Evolutionary conservation across 306 rosid species (phyloP).

Genomic region (Dryas octopetala): DNA sequence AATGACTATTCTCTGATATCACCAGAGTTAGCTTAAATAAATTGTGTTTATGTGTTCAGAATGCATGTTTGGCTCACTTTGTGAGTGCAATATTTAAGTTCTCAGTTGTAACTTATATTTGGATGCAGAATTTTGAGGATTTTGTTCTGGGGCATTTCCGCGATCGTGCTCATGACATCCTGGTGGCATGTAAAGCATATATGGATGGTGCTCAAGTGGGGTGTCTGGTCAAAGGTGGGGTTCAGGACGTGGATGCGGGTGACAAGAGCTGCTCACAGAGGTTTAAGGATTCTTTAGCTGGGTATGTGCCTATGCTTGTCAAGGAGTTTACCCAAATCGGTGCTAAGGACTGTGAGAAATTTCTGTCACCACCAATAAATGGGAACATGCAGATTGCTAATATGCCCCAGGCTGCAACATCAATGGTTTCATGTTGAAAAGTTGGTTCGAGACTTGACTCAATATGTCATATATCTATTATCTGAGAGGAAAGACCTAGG

Average conservation of each 20-base stretch:
- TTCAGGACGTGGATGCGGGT: constrained; percentile 70
- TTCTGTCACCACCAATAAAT: constrained; percentile 32
- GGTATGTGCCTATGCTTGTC: constrained; percentile 41
- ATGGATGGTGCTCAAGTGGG: constrained; percentile 90
- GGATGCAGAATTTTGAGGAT: constrained; percentile 74
- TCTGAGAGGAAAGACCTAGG: constrained; percentile 18
- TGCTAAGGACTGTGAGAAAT: constrained; percentile 55
- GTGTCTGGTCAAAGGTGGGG: constrained; percentile 73
- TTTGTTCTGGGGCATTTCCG: constrained; percentile 69
- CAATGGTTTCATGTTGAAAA: constrained; percentile 27
- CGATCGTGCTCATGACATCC: constrained; percentile 59
- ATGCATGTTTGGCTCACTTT: constrained; percentile 2
- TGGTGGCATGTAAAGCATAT: constrained; percentile 78
- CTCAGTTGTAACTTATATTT: constrained; percentile 20
- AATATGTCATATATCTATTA: constrained; percentile 17
- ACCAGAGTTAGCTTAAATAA: not conserved
- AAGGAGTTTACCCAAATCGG: constrained; percentile 50
- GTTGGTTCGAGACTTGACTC: constrained; percentile 32
- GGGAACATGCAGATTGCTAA: constrained; percentile 14
- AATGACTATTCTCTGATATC: not conserved
- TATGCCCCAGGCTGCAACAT: constrained; percentile 31
- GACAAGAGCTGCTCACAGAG: constrained; percentile 68
- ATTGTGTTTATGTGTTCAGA: not conserved
- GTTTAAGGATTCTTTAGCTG: constrained; percentile 44
- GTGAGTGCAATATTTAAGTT: constrained; percentile 7